Conservation (phyloP, 1,284 basidiomycete species). For the Ceratobasidium sp. region DNA sequence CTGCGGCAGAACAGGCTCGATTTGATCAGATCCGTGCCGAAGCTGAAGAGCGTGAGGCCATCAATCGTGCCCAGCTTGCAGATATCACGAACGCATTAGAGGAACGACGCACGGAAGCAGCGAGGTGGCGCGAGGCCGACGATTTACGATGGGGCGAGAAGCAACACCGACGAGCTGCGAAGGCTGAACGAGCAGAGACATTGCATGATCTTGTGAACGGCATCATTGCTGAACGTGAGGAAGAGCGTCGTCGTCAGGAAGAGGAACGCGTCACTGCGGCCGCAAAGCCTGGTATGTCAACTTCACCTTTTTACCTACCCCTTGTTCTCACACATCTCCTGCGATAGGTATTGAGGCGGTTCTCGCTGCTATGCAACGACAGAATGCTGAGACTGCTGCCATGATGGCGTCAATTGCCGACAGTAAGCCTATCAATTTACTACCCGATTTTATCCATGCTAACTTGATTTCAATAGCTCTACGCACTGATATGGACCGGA, state of each 20-base stretch:
- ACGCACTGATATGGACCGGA: conserved; percentile 48
- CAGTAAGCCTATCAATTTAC: conserved; percentile 41
- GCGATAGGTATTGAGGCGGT: conserved; percentile 50
- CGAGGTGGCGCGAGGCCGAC: conserved; percentile 50
- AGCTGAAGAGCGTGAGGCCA: conserved; percentile 46
- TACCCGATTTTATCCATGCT: neutral
- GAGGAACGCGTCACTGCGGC: conserved; percentile 49
- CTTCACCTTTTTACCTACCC: too few species aligned
- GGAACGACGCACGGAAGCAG: conserved; percentile 48
- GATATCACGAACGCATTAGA: conserved; percentile 50
- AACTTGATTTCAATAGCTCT: conserved; percentile 37
- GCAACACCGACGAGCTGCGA: conserved; percentile 47
- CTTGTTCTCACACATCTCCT: conserved; percentile 10
- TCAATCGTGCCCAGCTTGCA: conserved; percentile 45
- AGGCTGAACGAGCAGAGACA: conserved; percentile 48
- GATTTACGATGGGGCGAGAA: conserved; percentile 49
- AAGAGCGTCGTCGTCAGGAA: conserved; percentile 48
- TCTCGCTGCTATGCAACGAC: conserved; percentile 48
- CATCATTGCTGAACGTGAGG: conserved; percentile 50
- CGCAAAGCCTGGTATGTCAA: conserved; percentile 49
- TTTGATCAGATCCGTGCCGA: conserved; percentile 45
- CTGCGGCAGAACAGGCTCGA: conserved; percentile 45
- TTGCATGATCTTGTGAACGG: conserved; percentile 49
- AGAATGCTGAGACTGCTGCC: conserved; percentile 49
- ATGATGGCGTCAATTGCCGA: conserved; percentile 49